These are phyloP conservation scores for Boeremia exigua DNA, from an alignment of 2,329 filamentous ascomycete species.

Conservation along the genomic window DNA sequence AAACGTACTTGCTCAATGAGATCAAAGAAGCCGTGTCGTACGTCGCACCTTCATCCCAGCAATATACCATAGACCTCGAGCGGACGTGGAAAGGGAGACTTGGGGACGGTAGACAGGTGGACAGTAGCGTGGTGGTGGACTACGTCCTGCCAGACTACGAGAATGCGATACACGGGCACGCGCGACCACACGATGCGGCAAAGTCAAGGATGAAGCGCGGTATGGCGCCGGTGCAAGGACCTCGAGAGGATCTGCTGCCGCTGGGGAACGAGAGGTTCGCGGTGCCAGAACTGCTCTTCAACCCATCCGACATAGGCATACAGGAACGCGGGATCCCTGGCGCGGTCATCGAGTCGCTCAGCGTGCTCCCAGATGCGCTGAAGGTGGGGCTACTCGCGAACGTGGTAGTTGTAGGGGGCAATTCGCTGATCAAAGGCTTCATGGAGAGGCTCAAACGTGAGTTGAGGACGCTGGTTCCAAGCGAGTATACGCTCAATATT, in stretches of 20 bases:
- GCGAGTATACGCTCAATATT: conserved; percentile 40
- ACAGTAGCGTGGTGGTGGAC: conserved; percentile 73
- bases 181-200: conserved; percentile 78
- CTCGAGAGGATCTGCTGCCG: conserved; percentile 79
- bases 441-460: conserved; percentile 77
- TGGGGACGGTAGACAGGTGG: conserved; percentile 64
- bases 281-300: conserved; percentile 89
- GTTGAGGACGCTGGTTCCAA: conserved; percentile 62
- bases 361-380: conserved; percentile 76
- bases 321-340: conserved; percentile 82
- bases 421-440: conserved; percentile 79
- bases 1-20: conserved; percentile 91
- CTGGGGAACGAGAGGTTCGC: conserved; percentile 91
- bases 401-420: conserved; percentile 87
- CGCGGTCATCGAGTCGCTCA: conserved; percentile 79
- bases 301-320: conserved; percentile 83
- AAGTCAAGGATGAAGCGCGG: conserved; percentile 60
- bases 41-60: conserved; percentile 67
- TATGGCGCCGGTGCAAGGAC: conserved; percentile 55
- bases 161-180: conserved; percentile 67
- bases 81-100: conserved; percentile 71
- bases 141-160: conserved; percentile 89
- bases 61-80: conserved; percentile 78
- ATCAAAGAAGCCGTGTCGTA: conserved; percentile 93
- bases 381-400: conserved; percentile 87